Conservation (phyloP, 805 yeast species). For the Lipomyces japonicus region DNA sequence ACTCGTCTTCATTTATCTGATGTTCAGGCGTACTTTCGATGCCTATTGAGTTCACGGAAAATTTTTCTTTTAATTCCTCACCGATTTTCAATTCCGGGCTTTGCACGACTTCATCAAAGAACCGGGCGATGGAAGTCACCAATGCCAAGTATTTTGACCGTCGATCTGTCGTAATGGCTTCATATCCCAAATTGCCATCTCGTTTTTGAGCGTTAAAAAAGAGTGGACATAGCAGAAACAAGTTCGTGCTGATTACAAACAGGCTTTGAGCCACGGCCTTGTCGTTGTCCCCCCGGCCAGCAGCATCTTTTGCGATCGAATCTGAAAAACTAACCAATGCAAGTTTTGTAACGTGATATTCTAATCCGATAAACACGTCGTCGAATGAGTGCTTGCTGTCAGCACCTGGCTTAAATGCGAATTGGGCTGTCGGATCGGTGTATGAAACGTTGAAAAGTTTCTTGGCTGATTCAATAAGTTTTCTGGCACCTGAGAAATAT, state of each 20-base stretch:
- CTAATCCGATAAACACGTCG: too few species aligned
- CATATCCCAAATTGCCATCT: background rate
- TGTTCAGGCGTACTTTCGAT: background rate
- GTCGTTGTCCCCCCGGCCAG: background rate
- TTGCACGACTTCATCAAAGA: slow-evolving; percentile 14
- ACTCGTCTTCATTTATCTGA: background rate
- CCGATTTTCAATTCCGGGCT: background rate
- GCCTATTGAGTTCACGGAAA: background rate
- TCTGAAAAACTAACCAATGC: slow-evolving; percentile 19
- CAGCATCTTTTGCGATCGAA: slow-evolving; percentile 10
- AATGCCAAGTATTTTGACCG: slow-evolving; percentile 6
- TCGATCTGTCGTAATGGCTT: slow-evolving; percentile 3
- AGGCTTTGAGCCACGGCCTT: slow-evolving; percentile 9
- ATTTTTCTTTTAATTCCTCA: background rate
- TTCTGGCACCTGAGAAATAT: too few species aligned
- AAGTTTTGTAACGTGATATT: slow-evolving; percentile 18
- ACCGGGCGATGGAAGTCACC: slow-evolving; percentile 7
- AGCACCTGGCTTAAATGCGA: too few species aligned
- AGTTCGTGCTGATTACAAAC: slow-evolving; percentile 5
- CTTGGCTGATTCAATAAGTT: too few species aligned
- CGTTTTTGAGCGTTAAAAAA: background rate
- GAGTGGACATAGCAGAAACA: slow-evolving; percentile 7
- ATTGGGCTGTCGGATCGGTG: too few species aligned
- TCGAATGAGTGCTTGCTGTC: too few species aligned
- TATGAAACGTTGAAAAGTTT: too few species aligned